Conservation (phyloP, 1,284 basidiomycete species). For the Apiotrichum sp. region DNA sequence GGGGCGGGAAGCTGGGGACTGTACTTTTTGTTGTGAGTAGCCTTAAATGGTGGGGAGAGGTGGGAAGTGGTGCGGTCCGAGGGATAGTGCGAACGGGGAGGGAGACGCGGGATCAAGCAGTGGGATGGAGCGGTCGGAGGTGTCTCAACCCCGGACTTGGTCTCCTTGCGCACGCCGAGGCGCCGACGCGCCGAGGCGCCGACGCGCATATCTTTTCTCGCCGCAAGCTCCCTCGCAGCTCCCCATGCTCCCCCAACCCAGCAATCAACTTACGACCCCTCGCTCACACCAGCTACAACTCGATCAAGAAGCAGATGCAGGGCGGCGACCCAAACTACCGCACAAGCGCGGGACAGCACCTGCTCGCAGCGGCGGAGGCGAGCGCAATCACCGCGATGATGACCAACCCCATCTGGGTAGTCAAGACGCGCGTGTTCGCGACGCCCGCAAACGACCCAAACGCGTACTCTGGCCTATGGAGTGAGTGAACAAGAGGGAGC, state of each 20-base stretch:
- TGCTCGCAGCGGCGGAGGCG: constrained; percentile 88
- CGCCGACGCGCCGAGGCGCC: no score
- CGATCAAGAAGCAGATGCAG: constrained; percentile 69
- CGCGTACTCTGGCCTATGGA: constrained; percentile 71
- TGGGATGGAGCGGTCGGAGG: no score
- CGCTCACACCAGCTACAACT: constrained; percentile 69
- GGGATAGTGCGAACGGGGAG: no score
- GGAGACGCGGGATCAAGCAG: no score
- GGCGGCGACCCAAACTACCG: constrained; percentile 42
- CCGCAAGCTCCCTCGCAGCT: no score
- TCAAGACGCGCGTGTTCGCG: constrained; percentile 96
- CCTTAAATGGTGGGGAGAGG: no score
- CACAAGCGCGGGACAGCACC: constrained; percentile 71
- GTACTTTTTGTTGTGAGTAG: constrained; percentile 90
- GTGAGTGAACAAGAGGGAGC: constrained; percentile 50
- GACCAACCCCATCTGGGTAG: constrained; percentile 98
- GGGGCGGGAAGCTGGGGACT: constrained; percentile 97
- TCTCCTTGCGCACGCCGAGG: no score
- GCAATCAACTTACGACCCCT: no score
- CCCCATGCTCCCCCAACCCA: no score
- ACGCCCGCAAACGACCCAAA: constrained; percentile 59
- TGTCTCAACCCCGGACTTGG: no score
- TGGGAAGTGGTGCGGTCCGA: no score
- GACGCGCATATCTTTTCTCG: no score
- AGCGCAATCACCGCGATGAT: constrained; percentile 88